Conservation (phyloP, 2,329 filamentous ascomycete species). For the Cytospora paraplurivora region DNA sequence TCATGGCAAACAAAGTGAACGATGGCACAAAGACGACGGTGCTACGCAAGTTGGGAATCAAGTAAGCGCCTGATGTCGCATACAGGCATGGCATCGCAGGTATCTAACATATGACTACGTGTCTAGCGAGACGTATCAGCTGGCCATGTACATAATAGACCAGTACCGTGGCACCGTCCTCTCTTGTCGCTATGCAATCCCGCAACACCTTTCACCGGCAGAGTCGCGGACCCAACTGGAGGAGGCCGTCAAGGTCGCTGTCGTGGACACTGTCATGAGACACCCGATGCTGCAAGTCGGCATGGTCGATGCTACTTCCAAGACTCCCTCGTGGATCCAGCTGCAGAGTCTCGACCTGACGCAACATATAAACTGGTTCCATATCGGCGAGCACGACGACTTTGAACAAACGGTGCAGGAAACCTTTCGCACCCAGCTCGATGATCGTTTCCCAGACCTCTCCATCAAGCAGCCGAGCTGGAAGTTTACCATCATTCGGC, state of each 20-base stretch:
- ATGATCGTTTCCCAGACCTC: slow-evolving; percentile 27
- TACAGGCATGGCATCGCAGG: no score
- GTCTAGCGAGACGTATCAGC: slow-evolving; percentile 24
- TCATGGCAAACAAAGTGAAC: slow-evolving; percentile 20
- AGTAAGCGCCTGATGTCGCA: slow-evolving; percentile 27
- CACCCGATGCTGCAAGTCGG: slow-evolving; percentile 31
- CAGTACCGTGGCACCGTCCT: slow-evolving; percentile 30
- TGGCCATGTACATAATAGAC: slow-evolving; percentile 30
- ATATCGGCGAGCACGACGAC: slow-evolving; percentile 19
- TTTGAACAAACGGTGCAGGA: slow-evolving; percentile 20
- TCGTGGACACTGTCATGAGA: slow-evolving; percentile 30
- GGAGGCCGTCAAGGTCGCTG: slow-evolving; percentile 23
- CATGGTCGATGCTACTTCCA: slow-evolving; percentile 26
- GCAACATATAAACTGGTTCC: slow-evolving; percentile 28
- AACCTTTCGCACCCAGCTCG: slow-evolving; percentile 25
- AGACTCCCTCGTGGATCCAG: slow-evolving; percentile 30
- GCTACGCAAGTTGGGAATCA: slow-evolving; percentile 31
- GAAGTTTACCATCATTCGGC: slow-evolving; percentile 28
- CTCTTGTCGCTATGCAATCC: slow-evolving; percentile 30
- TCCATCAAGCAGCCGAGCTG: slow-evolving; percentile 26
- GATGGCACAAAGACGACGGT: slow-evolving; percentile 21
- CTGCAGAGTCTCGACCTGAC: slow-evolving; percentile 29
- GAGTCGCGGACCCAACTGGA: slow-evolving; percentile 26
- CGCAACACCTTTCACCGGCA: slow-evolving; percentile 21
- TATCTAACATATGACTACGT: slow-evolving; percentile 1